A percentile compares a stretch with the other conserved stretches of the same genome.
Evolutionary conservation across 2,329 filamentous ascomycete species (phyloP).

Genomic region (Botrytis squamosa): DNA sequence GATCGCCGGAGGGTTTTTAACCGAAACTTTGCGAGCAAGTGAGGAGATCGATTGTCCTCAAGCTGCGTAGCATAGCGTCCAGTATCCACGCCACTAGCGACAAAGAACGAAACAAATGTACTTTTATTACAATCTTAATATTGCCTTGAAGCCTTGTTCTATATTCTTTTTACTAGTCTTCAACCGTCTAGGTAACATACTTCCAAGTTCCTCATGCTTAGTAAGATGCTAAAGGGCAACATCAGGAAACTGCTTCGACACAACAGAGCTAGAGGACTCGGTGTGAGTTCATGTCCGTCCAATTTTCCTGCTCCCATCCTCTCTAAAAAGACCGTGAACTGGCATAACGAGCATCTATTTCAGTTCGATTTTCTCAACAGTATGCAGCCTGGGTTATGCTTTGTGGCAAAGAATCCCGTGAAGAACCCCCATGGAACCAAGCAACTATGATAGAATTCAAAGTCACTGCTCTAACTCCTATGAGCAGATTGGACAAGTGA

Average conservation of each 20-base stretch:
- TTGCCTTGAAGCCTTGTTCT: neutral
- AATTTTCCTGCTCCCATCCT: fast-evolving
- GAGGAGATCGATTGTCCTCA: neutral
- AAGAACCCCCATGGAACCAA: neutral
- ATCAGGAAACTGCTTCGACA: neutral
- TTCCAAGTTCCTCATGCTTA: neutral
- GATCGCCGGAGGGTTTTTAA: neutral
- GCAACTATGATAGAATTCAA: neutral
- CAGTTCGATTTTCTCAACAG: neutral
- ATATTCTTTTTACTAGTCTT: neutral
- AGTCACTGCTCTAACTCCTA: neutral
- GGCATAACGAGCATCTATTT: neutral
- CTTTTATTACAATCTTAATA: neutral
- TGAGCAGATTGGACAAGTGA: neutral
- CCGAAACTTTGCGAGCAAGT: neutral
- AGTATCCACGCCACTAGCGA: neutral
- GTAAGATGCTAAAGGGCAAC: neutral
- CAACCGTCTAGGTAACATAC: too few species aligned
- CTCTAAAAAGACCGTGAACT: neutral
- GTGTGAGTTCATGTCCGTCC: neutral
- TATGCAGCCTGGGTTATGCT: neutral
- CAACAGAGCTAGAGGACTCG: too few species aligned
- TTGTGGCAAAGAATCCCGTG: too few species aligned
- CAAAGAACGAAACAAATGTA: neutral
- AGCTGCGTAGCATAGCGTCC: neutral